These are phyloP conservation scores for Violaceomyces palustris DNA, from an alignment of 1,284 basidiomycete genomes.

Conservation along the genomic window DNA sequence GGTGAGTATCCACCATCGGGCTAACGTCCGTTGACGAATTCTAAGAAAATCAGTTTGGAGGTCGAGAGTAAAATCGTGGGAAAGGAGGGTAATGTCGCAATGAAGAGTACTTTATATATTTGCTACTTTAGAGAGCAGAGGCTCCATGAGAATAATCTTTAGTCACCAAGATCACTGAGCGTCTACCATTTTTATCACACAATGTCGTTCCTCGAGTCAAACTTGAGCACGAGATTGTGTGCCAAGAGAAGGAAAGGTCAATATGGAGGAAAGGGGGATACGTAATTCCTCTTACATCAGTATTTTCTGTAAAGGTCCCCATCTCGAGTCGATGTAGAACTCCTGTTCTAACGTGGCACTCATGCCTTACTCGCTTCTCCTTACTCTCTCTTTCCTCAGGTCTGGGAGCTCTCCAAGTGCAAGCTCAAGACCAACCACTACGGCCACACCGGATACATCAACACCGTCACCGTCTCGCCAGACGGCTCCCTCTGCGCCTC, in stretches of 20 bases:
- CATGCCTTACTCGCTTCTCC: too few species aligned
- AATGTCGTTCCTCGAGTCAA: too few species aligned
- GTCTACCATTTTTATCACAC: slow-evolving; percentile 5
- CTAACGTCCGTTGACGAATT: too few species aligned
- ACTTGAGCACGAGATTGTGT: too few species aligned
- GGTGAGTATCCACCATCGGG: slow-evolving; percentile 72
- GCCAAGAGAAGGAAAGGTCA: too few species aligned
- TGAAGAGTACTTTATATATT: slow-evolving; percentile 60
- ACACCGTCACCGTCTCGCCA: slow-evolving; percentile 96
- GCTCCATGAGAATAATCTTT: slow-evolving; percentile 65
- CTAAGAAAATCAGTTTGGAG: too few species aligned
- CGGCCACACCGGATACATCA: slow-evolving; percentile 99
- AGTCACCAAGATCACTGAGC: slow-evolving; percentile 74
- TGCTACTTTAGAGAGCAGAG: slow-evolving; percentile 72
- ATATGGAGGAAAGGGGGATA: too few species aligned
- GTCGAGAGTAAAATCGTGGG: not conserved
- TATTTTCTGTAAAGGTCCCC: too few species aligned
- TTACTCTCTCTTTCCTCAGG: slow-evolving; percentile 63
- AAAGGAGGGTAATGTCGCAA: slow-evolving; percentile 45
- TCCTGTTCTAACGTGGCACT: too few species aligned
- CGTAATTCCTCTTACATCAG: too few species aligned
- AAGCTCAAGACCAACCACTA: slow-evolving; percentile 99
- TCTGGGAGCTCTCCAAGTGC: slow-evolving; percentile 99
- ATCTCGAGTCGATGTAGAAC: too few species aligned
- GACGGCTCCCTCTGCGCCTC: slow-evolving; percentile 98